phyloP scores from a whole-genome alignment of 257 asterid species.

The Przewalskia tangutica region DNA sequence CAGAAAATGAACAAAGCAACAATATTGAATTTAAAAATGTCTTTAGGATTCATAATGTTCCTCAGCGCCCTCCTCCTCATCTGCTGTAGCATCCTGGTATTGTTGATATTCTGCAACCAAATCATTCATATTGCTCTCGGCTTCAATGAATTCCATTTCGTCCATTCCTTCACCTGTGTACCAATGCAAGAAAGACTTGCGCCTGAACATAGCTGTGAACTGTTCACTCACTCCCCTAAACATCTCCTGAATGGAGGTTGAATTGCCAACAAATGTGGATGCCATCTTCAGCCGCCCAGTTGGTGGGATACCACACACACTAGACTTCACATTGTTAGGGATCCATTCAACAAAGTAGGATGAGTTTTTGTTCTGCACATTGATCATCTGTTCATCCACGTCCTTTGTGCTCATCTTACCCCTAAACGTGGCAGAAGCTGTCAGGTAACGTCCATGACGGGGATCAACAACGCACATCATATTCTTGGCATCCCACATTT shows the following conservation, averaged over 20 bases:
- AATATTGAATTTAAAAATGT: not conserved
- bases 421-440: conserved; percentile 64
- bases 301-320: conserved; percentile 59
- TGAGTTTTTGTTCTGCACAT: conserved; percentile 63
- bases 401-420: conserved; percentile 73
- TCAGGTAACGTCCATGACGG: conserved; percentile 53
- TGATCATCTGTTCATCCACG: conserved; percentile 58
- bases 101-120: conserved; percentile 61
- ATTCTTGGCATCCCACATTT: conserved; percentile 64
- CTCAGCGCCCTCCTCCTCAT: conserved; percentile 32
- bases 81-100: conserved; percentile 56
- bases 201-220: conserved; percentile 62
- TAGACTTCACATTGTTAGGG: conserved; percentile 59
- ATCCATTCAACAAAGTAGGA: conserved; percentile 65
- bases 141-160: conserved; percentile 63
- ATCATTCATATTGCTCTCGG: conserved; percentile 63
- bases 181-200: conserved; percentile 60
- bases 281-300: conserved; percentile 52
- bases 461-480: conserved; percentile 74
- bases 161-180: conserved; percentile 68
- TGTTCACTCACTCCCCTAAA: conserved; percentile 62
- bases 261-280: conserved; percentile 49
- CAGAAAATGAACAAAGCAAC: not conserved
- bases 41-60: conserved; percentile 30
- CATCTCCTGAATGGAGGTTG: conserved; percentile 60